Evolutionary conservation across 768 basidiomycete genomes (phyloP), one percentile per base, ranked within the genome.

Genomic region (Tylopilus balloui): DNA sequence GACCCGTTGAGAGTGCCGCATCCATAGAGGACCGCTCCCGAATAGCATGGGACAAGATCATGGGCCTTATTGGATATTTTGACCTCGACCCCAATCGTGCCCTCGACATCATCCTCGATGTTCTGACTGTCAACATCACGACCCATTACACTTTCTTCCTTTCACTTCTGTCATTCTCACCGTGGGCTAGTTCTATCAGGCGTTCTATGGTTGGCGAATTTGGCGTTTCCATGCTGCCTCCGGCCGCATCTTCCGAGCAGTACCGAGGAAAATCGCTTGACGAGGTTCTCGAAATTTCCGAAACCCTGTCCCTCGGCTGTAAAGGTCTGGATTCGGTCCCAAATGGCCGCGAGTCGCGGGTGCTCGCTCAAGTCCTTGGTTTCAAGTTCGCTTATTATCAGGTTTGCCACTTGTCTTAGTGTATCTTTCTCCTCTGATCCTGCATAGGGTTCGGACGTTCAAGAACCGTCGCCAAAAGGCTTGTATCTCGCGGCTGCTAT

Each of bases 361-460:
- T 90, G 19, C 70, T 90, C 48, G 85, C 91, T 13, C 93, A 99
- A 70, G 88, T 98, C 7, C 73, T 99, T 19, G 96, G 96, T n/a
- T 98, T 98, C 78, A 99, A 99, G 68, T 95, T 96, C 60, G 77
- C 79, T 9, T 84, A 86, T 64, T 94, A 95, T 67, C 86, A 94
- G 71, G 94, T 92, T 54, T 41, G 78, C 58, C 50, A 36, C 52
- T 38, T 23, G n/a, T 31, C 35, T 10, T 29, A 14, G 13, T 15
- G 19, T 34, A 34, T 37, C 17, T 48, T 38, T 46, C 34, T 42
- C 31, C 29, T 58, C 56, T 68, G 45, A 63, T 34, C 19, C 3
- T 29, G 31, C 4, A 6, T 52, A 88, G 83, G 71, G 73, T 15
- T 64, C 75, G 23, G 86, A 86, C 9, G 76, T 77, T 2, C 65